Conservation (phyloP, 1,139 yeast species). For the Candida glucosophila region DNA sequence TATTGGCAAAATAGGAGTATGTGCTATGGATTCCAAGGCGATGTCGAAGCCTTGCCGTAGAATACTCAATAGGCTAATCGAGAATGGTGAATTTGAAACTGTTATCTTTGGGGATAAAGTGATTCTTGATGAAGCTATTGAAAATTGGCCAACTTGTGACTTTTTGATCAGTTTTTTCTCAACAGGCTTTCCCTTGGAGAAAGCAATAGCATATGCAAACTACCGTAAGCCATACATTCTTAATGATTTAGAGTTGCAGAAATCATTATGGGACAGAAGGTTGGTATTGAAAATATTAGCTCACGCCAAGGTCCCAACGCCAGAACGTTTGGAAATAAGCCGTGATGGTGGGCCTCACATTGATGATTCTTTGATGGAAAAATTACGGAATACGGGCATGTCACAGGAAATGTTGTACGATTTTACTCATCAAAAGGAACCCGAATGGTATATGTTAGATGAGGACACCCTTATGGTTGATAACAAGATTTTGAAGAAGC, state of each 20-base stretch:
- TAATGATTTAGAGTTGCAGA: conserved; percentile 86
- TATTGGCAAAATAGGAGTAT: conserved; percentile 92
- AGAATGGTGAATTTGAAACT: conserved; percentile 93
- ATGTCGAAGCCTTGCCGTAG: conserved; percentile 93
- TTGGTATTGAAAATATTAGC: conserved; percentile 76
- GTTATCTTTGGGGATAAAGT: conserved; percentile 97
- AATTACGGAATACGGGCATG: conserved; percentile 29
- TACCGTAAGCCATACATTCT: conserved; percentile 84
- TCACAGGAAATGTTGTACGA: conserved; percentile 38
- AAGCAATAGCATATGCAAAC: conserved; percentile 86
- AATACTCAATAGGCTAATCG: conserved; percentile 78
- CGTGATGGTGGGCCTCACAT: conserved; percentile 96
- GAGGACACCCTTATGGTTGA: conserved; percentile 76
- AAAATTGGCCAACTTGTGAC: conserved; percentile 98
- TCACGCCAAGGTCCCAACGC: conserved; percentile 81
- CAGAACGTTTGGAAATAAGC: conserved; percentile 76
- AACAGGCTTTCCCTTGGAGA: conserved; percentile 93
- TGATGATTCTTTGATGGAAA: conserved; percentile 48
- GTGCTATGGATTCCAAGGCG: conserved; percentile 98
- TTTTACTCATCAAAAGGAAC: conserved; percentile 63
- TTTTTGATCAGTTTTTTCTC: conserved; percentile 88
- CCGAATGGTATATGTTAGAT: conserved; percentile 83
- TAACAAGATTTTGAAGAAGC: conserved; percentile 67
- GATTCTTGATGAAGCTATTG: conserved; percentile 83
- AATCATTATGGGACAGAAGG: conserved; percentile 93